A percentile compares a stretch with the other conserved stretches of the same genome.
Conservation (phyloP, 495 filamentous ascomycete genomes). For the Apiosordaria backusii region DNA sequence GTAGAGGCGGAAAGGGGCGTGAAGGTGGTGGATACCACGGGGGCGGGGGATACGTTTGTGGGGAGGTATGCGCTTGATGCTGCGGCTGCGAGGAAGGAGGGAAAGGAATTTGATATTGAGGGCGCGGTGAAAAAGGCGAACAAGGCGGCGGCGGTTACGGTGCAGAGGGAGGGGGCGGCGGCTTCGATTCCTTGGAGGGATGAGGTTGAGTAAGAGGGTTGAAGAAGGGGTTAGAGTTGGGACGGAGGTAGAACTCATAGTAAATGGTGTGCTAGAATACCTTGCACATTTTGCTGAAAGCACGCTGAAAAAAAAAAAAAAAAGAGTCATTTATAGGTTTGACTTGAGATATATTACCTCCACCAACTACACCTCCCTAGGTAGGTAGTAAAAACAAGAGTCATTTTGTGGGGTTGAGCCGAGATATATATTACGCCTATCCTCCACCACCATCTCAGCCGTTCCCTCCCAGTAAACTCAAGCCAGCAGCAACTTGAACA, state of each 20-base stretch:
- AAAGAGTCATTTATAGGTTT: too few relatives aligned
- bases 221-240: not conserved
- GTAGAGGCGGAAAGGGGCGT: conserved; percentile 53
- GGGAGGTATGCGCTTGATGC: conserved; percentile 77
- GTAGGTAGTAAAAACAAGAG: too few relatives aligned
- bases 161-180: conserved; percentile 78
- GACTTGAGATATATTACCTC: too few relatives aligned
- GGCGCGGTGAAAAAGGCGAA: conserved; percentile 66
- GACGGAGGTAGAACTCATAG: too few relatives aligned
- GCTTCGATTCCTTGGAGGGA: conserved; percentile 82
- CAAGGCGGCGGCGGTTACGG: conserved; percentile 68
- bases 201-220: conserved; percentile 58
- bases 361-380: too few relatives aligned
- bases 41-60: conserved; percentile 91
- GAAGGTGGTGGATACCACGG: conserved; percentile 87
- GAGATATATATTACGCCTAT: too few relatives aligned
- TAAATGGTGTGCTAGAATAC: too few relatives aligned
- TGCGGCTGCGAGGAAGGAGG: conserved; percentile 29
- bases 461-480: too few relatives aligned
- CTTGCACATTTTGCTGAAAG: too few relatives aligned
- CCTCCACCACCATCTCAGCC: too few relatives aligned
- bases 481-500: too few relatives aligned
- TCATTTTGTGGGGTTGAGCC: too few relatives aligned
- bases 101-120: conserved; percentile 48
- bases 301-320: not conserved